These are phyloP conservation scores for Periconia sp. DNA, from an alignment of 2,329 filamentous ascomycete genomes.

Conservation along the genomic window DNA sequence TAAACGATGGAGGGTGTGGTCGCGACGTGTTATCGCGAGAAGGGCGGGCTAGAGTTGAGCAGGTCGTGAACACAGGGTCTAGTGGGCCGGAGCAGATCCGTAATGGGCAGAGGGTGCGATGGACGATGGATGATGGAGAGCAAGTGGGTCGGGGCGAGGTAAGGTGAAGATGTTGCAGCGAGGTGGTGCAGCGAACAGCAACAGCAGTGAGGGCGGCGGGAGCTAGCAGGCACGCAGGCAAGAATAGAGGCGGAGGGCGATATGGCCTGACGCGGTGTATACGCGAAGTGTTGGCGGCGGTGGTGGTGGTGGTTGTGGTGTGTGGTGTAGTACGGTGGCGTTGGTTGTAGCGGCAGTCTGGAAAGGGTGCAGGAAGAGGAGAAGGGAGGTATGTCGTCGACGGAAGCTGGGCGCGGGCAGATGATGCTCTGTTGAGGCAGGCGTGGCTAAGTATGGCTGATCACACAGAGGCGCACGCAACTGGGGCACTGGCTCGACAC, in stretches of 20 bases:
- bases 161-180: slow-evolving; percentile 14
- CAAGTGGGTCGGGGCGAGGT: slow-evolving; percentile 15
- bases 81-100: slow-evolving; percentile 52
- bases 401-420: slow-evolving; percentile 13
- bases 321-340: neutral
- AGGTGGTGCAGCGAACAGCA: no score
- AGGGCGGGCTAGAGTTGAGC: slow-evolving; percentile 47
- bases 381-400: slow-evolving; percentile 17
- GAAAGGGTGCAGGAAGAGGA: neutral
- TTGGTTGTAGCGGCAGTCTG: slow-evolving; percentile 1
- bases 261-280: slow-evolving; percentile 8
- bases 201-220: no score
- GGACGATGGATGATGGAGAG: slow-evolving; percentile 6
- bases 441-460: slow-evolving; percentile 13
- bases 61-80: slow-evolving; percentile 47
- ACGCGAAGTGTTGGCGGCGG: slow-evolving; percentile 5
- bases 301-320: slow-evolving; percentile 1
- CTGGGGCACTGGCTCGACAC: neutral
- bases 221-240: neutral
- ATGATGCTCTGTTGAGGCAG: slow-evolving; percentile 18
- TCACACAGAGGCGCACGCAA: neutral
- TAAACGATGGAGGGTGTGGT: slow-evolving; percentile 25
- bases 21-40: slow-evolving; percentile 45
- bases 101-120: slow-evolving; percentile 49
- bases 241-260: slow-evolving; percentile 48